Conservation (phyloP, 2,329 filamentous ascomycete species). For the Ilyonectria destructans region DNA sequence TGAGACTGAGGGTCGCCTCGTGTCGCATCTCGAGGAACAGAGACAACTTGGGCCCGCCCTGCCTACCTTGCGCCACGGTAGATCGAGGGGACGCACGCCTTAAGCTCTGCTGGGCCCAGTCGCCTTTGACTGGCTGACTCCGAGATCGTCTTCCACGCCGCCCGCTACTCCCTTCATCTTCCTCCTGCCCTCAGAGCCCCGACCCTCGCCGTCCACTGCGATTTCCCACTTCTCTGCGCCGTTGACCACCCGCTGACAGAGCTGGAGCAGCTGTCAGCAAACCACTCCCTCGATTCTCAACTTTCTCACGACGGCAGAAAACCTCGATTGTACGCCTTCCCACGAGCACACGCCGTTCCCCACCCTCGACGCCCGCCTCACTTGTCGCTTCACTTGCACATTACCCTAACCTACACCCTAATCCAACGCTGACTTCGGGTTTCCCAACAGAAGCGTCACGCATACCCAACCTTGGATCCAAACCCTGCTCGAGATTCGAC, state of each 20-base stretch:
- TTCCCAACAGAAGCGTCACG: constrained; percentile 9
- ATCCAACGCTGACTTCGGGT: constrained; percentile 32
- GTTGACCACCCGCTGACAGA: constrained; percentile 3
- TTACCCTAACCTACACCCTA: not conserved
- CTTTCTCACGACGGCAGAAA: not conserved
- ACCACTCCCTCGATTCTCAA: not conserved
- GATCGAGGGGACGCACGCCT: constrained; percentile 2
- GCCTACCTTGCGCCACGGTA: constrained; percentile 8
- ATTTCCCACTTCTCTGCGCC: not conserved
- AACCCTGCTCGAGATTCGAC: not conserved
- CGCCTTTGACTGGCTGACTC: constrained; percentile 6
- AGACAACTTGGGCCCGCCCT: not conserved
- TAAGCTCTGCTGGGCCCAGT: not conserved
- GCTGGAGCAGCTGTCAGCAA: not conserved
- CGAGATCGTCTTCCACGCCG: constrained; percentile 5
- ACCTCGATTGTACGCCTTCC: constrained; percentile 13
- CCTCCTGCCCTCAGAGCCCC: constrained; percentile 13
- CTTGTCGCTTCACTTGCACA: not conserved
- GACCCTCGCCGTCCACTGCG: constrained; percentile 17
- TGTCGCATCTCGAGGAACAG: constrained; percentile 18
- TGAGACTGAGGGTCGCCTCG: constrained; percentile 19
- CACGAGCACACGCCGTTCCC: not conserved
- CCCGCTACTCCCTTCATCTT: constrained; percentile 13
- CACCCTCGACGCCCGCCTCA: not conserved
- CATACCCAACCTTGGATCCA: constrained; percentile 6